Conservation (phyloP, 1,284 basidiomycete species). For the Paramarasmius palmivorus region DNA sequence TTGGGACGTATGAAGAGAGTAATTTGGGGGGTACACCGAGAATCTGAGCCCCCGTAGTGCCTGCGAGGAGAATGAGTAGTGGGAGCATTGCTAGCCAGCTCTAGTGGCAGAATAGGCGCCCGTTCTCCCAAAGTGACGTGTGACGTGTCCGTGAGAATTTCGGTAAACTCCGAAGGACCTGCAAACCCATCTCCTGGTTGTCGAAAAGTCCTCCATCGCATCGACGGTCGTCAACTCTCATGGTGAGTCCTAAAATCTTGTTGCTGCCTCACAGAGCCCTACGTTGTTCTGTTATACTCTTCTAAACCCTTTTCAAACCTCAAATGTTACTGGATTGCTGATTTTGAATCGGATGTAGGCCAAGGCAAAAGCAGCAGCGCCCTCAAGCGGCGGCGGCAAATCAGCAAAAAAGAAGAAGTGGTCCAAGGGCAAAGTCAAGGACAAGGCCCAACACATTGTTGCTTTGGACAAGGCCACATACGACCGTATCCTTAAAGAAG, state of each 20-base stretch:
- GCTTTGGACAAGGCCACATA: constrained; percentile 88
- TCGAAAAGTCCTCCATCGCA: background rate
- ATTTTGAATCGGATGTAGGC: constrained; percentile 41
- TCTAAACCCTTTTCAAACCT: no score
- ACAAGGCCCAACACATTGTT: constrained; percentile 96
- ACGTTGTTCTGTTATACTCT: background rate
- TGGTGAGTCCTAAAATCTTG: constrained; percentile 3
- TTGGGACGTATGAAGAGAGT: constrained; percentile 46
- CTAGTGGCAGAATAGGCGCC: background rate
- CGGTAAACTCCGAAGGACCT: background rate
- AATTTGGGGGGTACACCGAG: constrained; percentile 50
- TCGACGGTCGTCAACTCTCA: constrained; percentile 7
- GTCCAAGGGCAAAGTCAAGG: constrained; percentile 99
- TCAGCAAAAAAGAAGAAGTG: constrained; percentile 99
- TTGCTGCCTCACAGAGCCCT: background rate
- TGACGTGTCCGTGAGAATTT: constrained; percentile 2
- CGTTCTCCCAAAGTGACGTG: background rate
- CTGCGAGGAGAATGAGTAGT: constrained; percentile 42
- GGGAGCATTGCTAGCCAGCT: constrained; percentile 40
- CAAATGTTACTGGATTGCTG: background rate
- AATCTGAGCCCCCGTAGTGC: constrained; percentile 40
- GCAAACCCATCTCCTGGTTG: background rate
- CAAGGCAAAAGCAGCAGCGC: constrained; percentile 77
- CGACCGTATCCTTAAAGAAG: constrained; percentile 99
- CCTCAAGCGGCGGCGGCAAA: constrained; percentile 74